phyloP scores from a whole-genome alignment of 139 green algal genomes.

The Chlamydomonas schloesseri region DNA sequence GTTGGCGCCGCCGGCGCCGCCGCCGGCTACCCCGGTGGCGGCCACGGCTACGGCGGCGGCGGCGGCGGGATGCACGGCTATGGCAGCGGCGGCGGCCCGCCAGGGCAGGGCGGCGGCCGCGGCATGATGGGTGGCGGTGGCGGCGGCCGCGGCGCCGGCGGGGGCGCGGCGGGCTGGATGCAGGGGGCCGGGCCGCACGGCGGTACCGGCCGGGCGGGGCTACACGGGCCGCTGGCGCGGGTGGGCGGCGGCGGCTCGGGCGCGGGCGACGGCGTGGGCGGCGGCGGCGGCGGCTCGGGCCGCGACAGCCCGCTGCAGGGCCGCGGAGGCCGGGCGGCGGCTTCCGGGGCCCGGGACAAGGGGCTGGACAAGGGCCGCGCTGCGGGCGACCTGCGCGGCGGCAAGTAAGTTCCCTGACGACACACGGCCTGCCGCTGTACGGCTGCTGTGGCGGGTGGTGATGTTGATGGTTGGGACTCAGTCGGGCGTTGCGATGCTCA shows the following conservation, averaged over 20 bases:
- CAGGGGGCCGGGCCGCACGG: not conserved
- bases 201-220: too few species aligned
- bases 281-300: not conserved
- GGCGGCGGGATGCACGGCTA: not conserved
- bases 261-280: not conserved
- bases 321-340: not conserved
- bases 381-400: not conserved
- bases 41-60: not conserved
- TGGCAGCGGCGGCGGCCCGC: not conserved
- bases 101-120: too few species aligned
- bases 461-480: too few species aligned
- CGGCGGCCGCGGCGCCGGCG: too few species aligned
- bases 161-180: too few species aligned
- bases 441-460: too few species aligned
- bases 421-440: too few species aligned
- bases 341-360: slow-evolving; percentile 22
- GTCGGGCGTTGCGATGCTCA: too few species aligned
- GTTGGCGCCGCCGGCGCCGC: too few species aligned
- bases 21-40: not conserved
- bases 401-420: slow-evolving; percentile 37
- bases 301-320: slow-evolving; percentile 3
- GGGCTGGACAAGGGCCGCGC: not conserved
- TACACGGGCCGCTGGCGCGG: not conserved
- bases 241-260: not conserved
- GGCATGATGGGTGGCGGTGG: too few species aligned